A percentile compares a stretch with the other conserved stretches of the same genome.
Conservation (phyloP, 2,329 filamentous ascomycete genomes). For the Xylariaceae sp. region DNA sequence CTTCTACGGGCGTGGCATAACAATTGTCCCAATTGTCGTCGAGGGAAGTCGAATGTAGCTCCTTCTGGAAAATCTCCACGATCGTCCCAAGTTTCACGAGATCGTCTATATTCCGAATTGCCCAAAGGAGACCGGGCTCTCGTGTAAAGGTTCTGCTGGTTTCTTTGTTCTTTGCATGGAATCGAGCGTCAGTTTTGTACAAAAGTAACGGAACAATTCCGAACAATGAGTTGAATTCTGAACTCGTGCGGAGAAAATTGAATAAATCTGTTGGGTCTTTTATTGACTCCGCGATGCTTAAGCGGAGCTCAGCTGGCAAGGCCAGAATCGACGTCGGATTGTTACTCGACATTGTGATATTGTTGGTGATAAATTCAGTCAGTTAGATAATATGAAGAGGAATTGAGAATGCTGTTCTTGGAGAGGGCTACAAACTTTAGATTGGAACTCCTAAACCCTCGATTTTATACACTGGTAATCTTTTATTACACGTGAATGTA, state of each 20-base stretch:
- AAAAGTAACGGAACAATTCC: not conserved
- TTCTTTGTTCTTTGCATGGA: not conserved
- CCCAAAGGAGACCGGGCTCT: not conserved
- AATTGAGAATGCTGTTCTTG: no score
- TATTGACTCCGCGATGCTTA: not conserved
- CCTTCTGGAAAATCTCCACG: not conserved
- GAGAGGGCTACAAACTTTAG: no score
- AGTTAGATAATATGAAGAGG: no score
- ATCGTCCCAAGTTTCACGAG: not conserved
- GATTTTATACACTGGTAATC: no score
- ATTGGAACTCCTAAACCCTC: no score
- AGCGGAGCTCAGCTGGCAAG: not conserved
- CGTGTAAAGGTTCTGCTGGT: not conserved
- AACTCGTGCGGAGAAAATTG: not conserved
- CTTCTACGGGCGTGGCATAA: not conserved
- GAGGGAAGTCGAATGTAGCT: not conserved
- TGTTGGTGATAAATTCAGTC: no score
- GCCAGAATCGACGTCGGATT: not conserved
- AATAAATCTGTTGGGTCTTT: not conserved
- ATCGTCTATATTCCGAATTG: not conserved
- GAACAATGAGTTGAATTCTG: not conserved
- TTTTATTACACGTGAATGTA: no score
- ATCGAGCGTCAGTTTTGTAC: not conserved
- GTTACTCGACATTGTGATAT: not conserved
- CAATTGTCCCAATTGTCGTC: not conserved